Conservation (phyloP, 2,329 filamentous ascomycete genomes). For the Stromatinia cepivora region DNA sequence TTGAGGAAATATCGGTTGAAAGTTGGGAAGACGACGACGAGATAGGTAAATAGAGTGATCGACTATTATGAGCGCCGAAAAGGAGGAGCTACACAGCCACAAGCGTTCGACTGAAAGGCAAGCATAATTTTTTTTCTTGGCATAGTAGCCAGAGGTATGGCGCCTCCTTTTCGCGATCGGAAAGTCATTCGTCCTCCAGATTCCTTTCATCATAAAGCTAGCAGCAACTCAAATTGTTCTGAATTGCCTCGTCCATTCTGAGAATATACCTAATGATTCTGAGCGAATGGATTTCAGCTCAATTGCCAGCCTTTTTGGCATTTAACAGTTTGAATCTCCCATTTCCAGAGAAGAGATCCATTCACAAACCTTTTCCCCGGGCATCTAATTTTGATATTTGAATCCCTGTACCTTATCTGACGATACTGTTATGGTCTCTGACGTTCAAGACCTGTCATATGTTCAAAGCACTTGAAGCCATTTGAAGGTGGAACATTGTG, state of each 20-base stretch:
- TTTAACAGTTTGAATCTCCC: too few relatives aligned
- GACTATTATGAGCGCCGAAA: background rate
- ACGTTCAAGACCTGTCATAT: background rate
- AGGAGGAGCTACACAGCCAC: too few relatives aligned
- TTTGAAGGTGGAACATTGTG: background rate
- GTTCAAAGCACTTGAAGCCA: background rate
- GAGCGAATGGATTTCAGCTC: background rate
- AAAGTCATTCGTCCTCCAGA: background rate
- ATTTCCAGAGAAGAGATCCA: background rate
- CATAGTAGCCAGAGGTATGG: background rate
- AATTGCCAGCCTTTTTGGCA: background rate
- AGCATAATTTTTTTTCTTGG: too few relatives aligned
- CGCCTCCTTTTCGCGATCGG: background rate
- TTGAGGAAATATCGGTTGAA: background rate
- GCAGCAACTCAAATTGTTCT: background rate
- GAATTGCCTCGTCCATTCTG: background rate
- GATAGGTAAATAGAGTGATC: background rate
- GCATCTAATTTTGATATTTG: background rate
- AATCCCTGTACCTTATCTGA: background rate
- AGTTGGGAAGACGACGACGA: background rate
- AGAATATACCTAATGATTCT: background rate
- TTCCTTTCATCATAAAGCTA: background rate
- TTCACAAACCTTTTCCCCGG: background rate
- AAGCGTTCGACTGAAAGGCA: background rate
- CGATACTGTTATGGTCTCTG: background rate